These are phyloP conservation scores for Boletus insuetus DNA, from an alignment of 768 basidiomycete genomes.

Conservation along the genomic window DNA sequence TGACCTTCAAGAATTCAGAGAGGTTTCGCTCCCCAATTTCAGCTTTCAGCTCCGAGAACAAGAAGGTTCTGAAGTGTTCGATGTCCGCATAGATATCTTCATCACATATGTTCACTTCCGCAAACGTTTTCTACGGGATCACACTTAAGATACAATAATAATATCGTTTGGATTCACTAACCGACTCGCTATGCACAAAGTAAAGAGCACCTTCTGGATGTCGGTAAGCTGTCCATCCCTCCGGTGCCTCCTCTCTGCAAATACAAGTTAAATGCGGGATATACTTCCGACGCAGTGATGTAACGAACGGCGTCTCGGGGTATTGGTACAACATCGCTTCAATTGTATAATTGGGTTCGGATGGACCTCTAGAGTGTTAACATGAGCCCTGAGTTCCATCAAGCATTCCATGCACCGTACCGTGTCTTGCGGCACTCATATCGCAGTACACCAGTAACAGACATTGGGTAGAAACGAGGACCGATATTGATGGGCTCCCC, in stretches of 20 bases:
- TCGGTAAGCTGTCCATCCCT: slow-evolving; percentile 44
- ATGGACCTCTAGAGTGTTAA: not conserved
- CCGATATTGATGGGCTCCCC: not conserved
- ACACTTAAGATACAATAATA: not conserved
- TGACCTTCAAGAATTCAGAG: slow-evolving; percentile 23
- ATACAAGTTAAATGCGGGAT: not conserved
- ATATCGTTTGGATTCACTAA: slow-evolving; percentile 20
- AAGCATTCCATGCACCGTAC: slow-evolving; percentile 1
- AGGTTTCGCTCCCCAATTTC: slow-evolving; percentile 17
- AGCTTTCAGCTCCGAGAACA: slow-evolving; percentile 18
- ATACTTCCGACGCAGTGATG: not conserved
- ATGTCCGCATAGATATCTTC: slow-evolving; percentile 31
- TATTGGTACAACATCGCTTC: slow-evolving; percentile 18
- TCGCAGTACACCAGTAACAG: slow-evolving; percentile 3
- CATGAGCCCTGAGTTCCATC: not conserved
- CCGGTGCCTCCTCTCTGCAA: slow-evolving; percentile 15
- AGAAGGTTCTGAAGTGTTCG: slow-evolving; percentile 28
- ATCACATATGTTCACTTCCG: slow-evolving; percentile 55
- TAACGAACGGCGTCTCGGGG: slow-evolving; percentile 20
- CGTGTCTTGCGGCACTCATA: slow-evolving; percentile 7
- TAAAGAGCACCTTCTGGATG: slow-evolving; percentile 67
- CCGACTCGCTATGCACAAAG: slow-evolving; percentile 48
- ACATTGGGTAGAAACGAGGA: too few relatives aligned
- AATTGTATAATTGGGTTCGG: slow-evolving; percentile 2
- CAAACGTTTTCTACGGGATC: slow-evolving; percentile 46